These are phyloP conservation scores for Boechera divaricarpa DNA, from an alignment of 345 rosid species.

Conservation along the genomic window DNA sequence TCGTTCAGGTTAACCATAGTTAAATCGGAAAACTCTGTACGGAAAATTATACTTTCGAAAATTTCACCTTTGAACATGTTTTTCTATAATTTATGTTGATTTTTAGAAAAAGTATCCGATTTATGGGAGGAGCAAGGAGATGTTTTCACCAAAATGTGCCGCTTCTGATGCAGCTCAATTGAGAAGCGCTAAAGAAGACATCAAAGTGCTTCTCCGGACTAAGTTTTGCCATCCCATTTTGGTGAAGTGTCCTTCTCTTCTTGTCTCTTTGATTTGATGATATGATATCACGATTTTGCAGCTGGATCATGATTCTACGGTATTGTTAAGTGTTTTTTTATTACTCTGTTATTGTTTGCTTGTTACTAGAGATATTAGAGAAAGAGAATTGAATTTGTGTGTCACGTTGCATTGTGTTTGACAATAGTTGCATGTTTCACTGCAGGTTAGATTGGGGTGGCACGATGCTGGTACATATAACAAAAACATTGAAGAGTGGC, in stretches of 20 bases:
- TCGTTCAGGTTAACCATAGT: slow-evolving; percentile 53
- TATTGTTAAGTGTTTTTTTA: neutral
- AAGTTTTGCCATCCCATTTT: slow-evolving; percentile 85
- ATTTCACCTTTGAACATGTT: neutral
- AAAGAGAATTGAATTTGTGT: neutral
- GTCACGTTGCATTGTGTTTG: neutral
- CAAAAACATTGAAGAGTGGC: slow-evolving; percentile 92
- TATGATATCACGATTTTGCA: neutral
- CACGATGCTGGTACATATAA: slow-evolving; percentile 96
- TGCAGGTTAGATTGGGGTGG: slow-evolving; percentile 93
- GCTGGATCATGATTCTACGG: neutral
- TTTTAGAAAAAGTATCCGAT: slow-evolving; percentile 53
- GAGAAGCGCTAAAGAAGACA: slow-evolving; percentile 87
- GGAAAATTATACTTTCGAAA: neutral
- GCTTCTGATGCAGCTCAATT: slow-evolving; percentile 83
- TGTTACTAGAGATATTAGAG: neutral
- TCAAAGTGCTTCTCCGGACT: slow-evolving; percentile 75
- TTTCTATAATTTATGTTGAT: neutral
- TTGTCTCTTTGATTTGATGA: neutral
- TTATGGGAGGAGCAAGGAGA: slow-evolving; percentile 37
- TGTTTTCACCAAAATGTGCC: slow-evolving; percentile 55
- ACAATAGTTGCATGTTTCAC: neutral
- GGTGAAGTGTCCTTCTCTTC: slow-evolving; percentile 48
- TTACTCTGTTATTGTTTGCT: neutral
- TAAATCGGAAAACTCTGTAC: too few species aligned